A percentile compares a stretch with the other conserved stretches of the same genome.
These are phyloP conservation scores for Apiosordaria backusii DNA, from an alignment of 495 filamentous ascomycete genomes.

Conservation along the genomic window DNA sequence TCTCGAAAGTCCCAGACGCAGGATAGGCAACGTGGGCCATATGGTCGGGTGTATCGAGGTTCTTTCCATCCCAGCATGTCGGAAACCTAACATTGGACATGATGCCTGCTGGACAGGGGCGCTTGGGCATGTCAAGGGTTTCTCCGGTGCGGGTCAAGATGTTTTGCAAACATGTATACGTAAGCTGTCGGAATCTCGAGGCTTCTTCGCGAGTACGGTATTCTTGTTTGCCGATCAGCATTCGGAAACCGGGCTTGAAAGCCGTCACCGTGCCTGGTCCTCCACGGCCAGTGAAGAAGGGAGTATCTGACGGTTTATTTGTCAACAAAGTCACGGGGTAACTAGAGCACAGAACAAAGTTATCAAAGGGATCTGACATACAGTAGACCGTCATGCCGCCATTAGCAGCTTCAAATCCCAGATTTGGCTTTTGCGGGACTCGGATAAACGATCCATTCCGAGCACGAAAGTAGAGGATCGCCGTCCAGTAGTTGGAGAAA, in stretches of 20 bases:
- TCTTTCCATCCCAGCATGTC: constrained; percentile 33
- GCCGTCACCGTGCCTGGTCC: constrained; percentile 38
- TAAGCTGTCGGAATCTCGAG: constrained; percentile 36
- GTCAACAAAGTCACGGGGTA: too few species aligned
- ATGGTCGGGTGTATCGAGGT: constrained; percentile 38
- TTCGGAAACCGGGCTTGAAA: constrained; percentile 60
- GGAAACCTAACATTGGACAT: constrained; percentile 40
- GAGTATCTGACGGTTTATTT: too few species aligned
- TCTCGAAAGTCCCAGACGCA: constrained; percentile 30
- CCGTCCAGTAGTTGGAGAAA: constrained; percentile 46
- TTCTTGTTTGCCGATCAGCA: constrained; percentile 63
- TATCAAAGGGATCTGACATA: too few species aligned
- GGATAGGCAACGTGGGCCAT: constrained; percentile 41
- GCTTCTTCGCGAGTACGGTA: constrained; percentile 34
- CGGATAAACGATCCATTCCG: constrained; percentile 39
- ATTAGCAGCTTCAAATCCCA: constrained; percentile 18
- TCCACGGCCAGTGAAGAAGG: constrained; percentile 27
- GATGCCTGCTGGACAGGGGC: constrained; percentile 38
- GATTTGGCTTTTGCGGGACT: constrained; percentile 31
- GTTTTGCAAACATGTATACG: constrained; percentile 38
- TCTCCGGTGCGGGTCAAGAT: constrained; percentile 34
- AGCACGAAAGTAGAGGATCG: constrained; percentile 38
- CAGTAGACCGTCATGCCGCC: constrained; percentile 45
- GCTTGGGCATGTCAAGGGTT: constrained; percentile 32
- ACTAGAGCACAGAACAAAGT: too few species aligned